phyloP scores from a whole-genome alignment of 2,329 filamentous ascomycete species.

The Esteya vermicola region DNA sequence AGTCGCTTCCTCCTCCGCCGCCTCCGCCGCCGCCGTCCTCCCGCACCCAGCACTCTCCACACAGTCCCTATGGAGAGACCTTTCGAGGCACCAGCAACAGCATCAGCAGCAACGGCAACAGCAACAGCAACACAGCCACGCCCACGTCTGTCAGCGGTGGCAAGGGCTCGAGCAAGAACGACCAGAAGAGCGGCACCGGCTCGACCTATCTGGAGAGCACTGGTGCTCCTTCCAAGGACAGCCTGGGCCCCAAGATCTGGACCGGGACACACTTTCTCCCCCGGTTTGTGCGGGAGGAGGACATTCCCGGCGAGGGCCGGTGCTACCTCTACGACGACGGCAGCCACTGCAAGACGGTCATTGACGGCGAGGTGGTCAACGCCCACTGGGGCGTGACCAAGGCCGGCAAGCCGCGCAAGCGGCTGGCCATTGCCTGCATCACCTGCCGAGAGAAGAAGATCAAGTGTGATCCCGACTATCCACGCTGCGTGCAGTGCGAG shows the following conservation, averaged over 20 bases:
- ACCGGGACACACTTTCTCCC: conserved; percentile 53
- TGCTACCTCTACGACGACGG: conserved; percentile 84
- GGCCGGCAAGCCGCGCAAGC: conserved; percentile 82
- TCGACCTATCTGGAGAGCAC: conserved; percentile 23
- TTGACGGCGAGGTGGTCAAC: conserved; percentile 78
- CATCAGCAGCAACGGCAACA: background rate
- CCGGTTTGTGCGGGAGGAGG: conserved; percentile 47
- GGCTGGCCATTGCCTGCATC: conserved; percentile 81
- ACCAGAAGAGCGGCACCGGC: no score
- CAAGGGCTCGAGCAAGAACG: no score
- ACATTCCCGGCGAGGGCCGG: conserved; percentile 63
- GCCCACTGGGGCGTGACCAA: conserved; percentile 91
- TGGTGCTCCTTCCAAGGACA: conserved; percentile 39
- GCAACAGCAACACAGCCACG: background rate
- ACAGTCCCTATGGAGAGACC: background rate
- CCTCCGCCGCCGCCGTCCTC: background rate
- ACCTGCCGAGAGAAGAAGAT: conserved; percentile 96
- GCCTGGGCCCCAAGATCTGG: conserved; percentile 54
- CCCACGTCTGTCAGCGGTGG: no score
- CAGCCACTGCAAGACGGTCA: conserved; percentile 65
- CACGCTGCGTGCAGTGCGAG: conserved; percentile 80
- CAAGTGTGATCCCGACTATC: conserved; percentile 81
- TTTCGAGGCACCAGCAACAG: background rate
- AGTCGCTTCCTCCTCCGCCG: no score
- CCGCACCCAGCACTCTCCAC: background rate